Base-by-base conservation (phyloP, 768 basidiomycete species). In the Podaxis sp. region DNA sequence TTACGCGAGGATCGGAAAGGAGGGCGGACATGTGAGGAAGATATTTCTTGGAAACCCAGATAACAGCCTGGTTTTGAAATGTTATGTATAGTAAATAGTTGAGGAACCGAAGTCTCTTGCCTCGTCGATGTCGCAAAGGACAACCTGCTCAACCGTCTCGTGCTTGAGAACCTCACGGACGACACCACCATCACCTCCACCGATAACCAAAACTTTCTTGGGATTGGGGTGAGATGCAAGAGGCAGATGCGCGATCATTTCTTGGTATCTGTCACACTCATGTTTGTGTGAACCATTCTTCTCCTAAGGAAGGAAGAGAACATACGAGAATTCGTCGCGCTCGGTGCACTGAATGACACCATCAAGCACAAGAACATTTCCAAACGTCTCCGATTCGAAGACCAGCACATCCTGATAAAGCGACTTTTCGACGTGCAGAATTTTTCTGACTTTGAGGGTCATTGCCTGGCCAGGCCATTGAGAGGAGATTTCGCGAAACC, bases 191-290 rank as follows among this genome's bases (percentile, higher is more conserved):
- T 99, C 97, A 28, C 97, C 97, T 53, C 96, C 97, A 52, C 97
- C 97, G 62, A 99, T 95, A 61, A 99, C 97, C 36, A 99, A 87
- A 16, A 98, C 96, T 68, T 89, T 88, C 75, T 91, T 90, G 0
- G 96, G 97, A 79, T 97, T 91, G 23, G 97, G 96, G 75, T 99
- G 97, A 62, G 88, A 93, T 11, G 93, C 88, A 64, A 98, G 82
- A n/a, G 97, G 97, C 56, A 99, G 77, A 76, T 98, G 96, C 4
- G 96, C 83, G 69, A 99, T 98, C 96, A 98, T 97, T 78, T 99
- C 96, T 70, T 98, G 95, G 75, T 98, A 98, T 10, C 94, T 97
- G 67, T 47, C 5, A 44, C 7, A 59, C 28, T 38, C 6, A 32
- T 32, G 32, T 3, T 18, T n/a, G 14, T 21, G 3, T 50, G 23